Evolutionary conservation across 257 asterid species (phyloP), one percentile per base, ranked within the genome.

Genomic region (Plantago major): DNA sequence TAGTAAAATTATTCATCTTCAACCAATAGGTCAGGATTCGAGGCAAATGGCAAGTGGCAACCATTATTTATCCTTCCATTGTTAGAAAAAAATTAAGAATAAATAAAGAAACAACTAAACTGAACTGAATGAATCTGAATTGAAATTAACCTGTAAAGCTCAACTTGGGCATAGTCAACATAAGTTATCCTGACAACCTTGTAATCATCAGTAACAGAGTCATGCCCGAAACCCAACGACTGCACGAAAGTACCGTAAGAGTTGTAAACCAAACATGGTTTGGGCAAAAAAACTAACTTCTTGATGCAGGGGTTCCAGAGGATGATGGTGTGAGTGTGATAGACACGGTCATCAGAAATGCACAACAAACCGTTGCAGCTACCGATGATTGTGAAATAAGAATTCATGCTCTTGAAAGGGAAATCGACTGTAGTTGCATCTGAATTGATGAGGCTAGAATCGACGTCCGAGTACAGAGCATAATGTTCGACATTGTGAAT

Each of bases 331-430:
- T 64, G 67, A 58, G 46, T 57, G 56, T 50, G 49, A 57, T 61
- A 68, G 19, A 73, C 63, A 0, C 82, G 75, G 67, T 81, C 83
- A 46, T 81, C 83, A 0, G 79, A 81, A 9, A 81, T 71, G 63
- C 86, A 81, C 7, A 81, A 14, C 76, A 81, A 56, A 1, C 83
- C 83, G 17, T 81, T 74, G 45, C 83, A 81, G 73, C 68, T 64
- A 67, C 86, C 83, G 10, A 81, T 68, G 16, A 74, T 72, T 17
- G 81, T 72, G 58, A 77, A 74, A 16, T 63, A 81, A 0, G 77
- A 51, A 50, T 77, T 74, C 37, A 49, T 51, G 67, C 77, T 74
- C 51, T 53, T 60, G 48, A 77, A 77, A 1, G 81, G 83, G 70
- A 70, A 81, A 44, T 69, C 63, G 3, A 74, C 18, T 0, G 63